Evolutionary conservation across 1,284 basidiomycete species (phyloP).

Genomic region (Lentinus polychrous): DNA sequence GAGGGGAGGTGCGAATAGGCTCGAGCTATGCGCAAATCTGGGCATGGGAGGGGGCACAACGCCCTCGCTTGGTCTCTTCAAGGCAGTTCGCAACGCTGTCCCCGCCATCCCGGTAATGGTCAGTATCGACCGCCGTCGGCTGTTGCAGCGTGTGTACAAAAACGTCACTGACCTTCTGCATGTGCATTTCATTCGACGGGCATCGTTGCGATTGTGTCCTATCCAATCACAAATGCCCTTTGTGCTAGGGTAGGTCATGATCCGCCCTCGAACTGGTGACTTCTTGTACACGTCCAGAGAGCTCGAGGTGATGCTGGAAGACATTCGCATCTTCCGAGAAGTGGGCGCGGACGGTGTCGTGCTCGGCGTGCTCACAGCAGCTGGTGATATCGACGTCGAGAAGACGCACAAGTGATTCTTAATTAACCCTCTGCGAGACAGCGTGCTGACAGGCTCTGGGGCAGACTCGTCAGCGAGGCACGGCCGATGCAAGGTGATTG

Average conservation of each 20-base stretch:
- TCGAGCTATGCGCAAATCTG: conserved; percentile 75
- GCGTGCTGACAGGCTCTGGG: not conserved
- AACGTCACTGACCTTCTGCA: no score
- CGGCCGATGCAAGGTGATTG: conserved; percentile 53
- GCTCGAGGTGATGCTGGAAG: conserved; percentile 64
- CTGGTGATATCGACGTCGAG: conserved; percentile 55
- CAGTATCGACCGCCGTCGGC: conserved; percentile 15
- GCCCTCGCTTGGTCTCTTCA: conserved; percentile 66
- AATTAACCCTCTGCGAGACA: not conserved
- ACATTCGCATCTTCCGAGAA: conserved; percentile 56
- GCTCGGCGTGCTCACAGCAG: conserved; percentile 53
- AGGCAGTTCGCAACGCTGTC: conserved; percentile 40
- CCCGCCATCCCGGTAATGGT: conserved; percentile 63
- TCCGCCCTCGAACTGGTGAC: conserved; percentile 71
- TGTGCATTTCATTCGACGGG: no score
- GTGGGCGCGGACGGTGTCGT: conserved; percentile 61
- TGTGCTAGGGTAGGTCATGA: conserved; percentile 52
- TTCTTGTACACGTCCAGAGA: conserved; percentile 67
- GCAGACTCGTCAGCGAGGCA: conserved; percentile 53
- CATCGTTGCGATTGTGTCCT: not conserved
- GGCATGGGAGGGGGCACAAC: conserved; percentile 72
- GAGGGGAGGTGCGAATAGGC: conserved; percentile 60
- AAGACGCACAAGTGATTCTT: conserved; percentile 40
- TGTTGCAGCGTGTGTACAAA: not conserved
- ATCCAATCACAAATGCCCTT: not conserved